Base-by-base conservation (phyloP, 2,329 filamentous ascomycete species). In the Orbilia quercus region DNA sequence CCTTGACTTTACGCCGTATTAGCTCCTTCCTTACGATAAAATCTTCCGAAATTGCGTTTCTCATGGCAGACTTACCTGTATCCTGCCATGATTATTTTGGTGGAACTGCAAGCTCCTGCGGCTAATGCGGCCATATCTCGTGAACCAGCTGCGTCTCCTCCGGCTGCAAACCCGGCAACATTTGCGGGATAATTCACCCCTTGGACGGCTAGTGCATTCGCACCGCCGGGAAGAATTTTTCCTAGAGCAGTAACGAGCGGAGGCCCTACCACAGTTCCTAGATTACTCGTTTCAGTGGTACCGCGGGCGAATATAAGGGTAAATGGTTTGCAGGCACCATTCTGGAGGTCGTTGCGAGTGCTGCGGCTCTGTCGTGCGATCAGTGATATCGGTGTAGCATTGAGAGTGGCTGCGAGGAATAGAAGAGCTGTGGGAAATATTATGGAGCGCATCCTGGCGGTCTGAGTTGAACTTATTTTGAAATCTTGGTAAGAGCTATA, bases 271-370 rank as follows among this genome's bases (percentile, higher is more conserved):
- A 79, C 36, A 12, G 62, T 54, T 1, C 78, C 78, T 7, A 79
- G 63, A 47, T 79, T 79, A 11, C 78, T 78, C 0, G 64, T 51
- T 42, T 80, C 78, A 9, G 62, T 74, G 1, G 78, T 80, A 6
- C 78, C 79, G 16, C 79, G 75, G 20, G 78, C 78, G 38, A 78
- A 80, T 38, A 80, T 62, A 18, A 79, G 67, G 25, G 76, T 76
- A 18, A 79, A 67, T 7, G 63, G 63, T 53, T 67, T 67, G 36
- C 63, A 67, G 34, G 7, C 53, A 0, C 31, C 45, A 11, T 59
- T 59, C 31, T 51, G 44, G n/a, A 67, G 42, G 22, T 67, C 63
- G 18, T 67, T 67, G 12, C 63, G 63, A 23, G 44, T 53, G 14
- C 22, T 59, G 16, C 44, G 22, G 18, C 42, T 34, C 47, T 59